Evolutionary conservation across 805 yeast genomes (phyloP).

Genomic region (Barnettozyma populi): DNA sequence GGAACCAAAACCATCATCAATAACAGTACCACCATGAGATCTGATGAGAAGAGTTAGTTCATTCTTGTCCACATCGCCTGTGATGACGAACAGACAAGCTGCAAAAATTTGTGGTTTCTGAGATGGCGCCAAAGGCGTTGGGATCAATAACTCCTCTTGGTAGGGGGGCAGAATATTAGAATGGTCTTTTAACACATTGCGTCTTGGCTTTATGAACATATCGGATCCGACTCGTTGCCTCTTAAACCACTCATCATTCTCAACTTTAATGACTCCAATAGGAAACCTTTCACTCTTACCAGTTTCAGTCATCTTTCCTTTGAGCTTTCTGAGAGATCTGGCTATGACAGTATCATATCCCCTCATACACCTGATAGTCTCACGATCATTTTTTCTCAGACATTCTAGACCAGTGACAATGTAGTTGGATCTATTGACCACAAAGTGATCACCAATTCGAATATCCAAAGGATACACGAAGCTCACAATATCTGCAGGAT

Average conservation of each 20-base stretch:
- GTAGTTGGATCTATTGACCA: slow-evolving; percentile 32
- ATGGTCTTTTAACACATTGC: slow-evolving; percentile 12
- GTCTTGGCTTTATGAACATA: slow-evolving; percentile 9
- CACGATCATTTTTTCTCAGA: slow-evolving; percentile 12
- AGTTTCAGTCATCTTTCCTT: slow-evolving; percentile 9
- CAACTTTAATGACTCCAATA: slow-evolving; percentile 28
- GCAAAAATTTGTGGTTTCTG: slow-evolving; percentile 21
- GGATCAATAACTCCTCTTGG: slow-evolving; percentile 8
- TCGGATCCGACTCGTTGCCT: slow-evolving; percentile 26
- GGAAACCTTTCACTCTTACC: slow-evolving; percentile 20
- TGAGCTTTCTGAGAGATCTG: slow-evolving; percentile 19
- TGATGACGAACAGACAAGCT: slow-evolving; percentile 35
- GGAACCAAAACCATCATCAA: slow-evolving; percentile 30
- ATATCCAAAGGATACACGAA: slow-evolving; percentile 40
- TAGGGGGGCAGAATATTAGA: slow-evolving; percentile 10
- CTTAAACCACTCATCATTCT: slow-evolving; percentile 31
- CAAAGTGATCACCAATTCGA: slow-evolving; percentile 50
- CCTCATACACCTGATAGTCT: slow-evolving; percentile 46
- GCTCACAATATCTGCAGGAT: slow-evolving; percentile 24
- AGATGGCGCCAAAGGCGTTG: slow-evolving; percentile 5
- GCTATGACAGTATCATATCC: slow-evolving; percentile 51
- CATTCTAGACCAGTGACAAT: slow-evolving; percentile 43
- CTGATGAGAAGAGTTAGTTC: slow-evolving; percentile 31
- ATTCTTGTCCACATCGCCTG: slow-evolving; percentile 28
- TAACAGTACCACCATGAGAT: slow-evolving; percentile 38